Evolutionary conservation across 306 rosid species (phyloP).

Genomic region (Benincasa hispida): DNA sequence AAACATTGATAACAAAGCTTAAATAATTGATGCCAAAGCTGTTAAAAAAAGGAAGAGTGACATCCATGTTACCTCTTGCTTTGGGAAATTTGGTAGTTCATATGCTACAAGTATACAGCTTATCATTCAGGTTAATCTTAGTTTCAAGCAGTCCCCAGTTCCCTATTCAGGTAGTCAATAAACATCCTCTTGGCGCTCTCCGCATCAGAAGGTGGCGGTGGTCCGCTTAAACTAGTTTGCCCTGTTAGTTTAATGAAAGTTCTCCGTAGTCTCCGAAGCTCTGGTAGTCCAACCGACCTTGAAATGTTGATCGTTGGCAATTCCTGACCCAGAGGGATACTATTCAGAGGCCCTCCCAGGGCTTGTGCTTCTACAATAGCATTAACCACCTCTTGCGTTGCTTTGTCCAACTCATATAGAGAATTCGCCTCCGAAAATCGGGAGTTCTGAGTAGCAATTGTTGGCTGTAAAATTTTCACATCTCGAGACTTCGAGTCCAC

Average conservation of each 20-base stretch:
- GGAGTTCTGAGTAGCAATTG: slow-evolving; percentile 73
- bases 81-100: background rate
- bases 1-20: background rate
- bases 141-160: slow-evolving; percentile 51
- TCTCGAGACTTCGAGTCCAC: slow-evolving; percentile 66
- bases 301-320: slow-evolving; percentile 49
- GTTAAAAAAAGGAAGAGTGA: background rate
- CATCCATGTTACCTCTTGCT: background rate
- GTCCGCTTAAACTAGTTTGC: slow-evolving; percentile 89
- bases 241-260: slow-evolving; percentile 84
- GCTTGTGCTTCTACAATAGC: slow-evolving; percentile 83
- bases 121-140: background rate
- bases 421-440: slow-evolving; percentile 71
- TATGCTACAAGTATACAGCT: slow-evolving; percentile 1
- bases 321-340: slow-evolving; percentile 56
- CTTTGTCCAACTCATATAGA: slow-evolving; percentile 71
- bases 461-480: slow-evolving; percentile 82
- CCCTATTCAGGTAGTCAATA: slow-evolving; percentile 90
- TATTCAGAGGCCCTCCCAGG: slow-evolving; percentile 65
- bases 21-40: background rate
- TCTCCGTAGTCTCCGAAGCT: slow-evolving; percentile 68
- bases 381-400: slow-evolving; percentile 70
- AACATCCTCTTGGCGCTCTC: slow-evolving; percentile 89
- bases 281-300: slow-evolving; percentile 64
- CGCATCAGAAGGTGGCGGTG: slow-evolving; percentile 79